These are phyloP conservation scores for Vigna mungo DNA, from an alignment of 306 rosid species.

Conservation along the genomic window DNA sequence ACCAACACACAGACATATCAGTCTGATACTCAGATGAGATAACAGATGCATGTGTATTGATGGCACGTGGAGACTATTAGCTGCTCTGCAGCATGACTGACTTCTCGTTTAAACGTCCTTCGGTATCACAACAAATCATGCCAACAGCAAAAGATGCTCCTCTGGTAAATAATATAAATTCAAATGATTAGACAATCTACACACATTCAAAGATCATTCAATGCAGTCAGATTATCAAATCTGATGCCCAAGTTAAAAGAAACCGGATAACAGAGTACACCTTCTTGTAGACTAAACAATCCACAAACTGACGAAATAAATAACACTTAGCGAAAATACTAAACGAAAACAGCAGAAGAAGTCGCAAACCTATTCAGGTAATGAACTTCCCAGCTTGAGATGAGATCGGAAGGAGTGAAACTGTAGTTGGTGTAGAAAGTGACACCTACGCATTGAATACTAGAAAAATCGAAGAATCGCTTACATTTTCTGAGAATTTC, in stretches of 20 bases:
- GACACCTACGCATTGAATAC: slow-evolving; percentile 54
- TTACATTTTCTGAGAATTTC: slow-evolving; percentile 81
- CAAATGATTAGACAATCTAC: slow-evolving; percentile 41
- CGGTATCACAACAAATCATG: slow-evolving; percentile 90
- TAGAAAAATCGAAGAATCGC: slow-evolving; percentile 24
- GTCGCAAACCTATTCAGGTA: slow-evolving; percentile 81
- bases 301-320: background rate
- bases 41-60: slow-evolving; percentile 10
- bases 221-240: slow-evolving; percentile 34
- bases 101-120: slow-evolving; percentile 90
- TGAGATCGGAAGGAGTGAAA: slow-evolving; percentile 76
- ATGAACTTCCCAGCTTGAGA: slow-evolving; percentile 89
- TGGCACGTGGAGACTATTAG: slow-evolving; percentile 46
- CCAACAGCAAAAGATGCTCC: slow-evolving; percentile 84
- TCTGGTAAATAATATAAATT: slow-evolving; percentile 59
- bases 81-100: slow-evolving; percentile 91
- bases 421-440: slow-evolving; percentile 76
- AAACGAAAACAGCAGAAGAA: background rate
- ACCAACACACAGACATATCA: slow-evolving; percentile 11
- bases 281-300: slow-evolving; percentile 8
- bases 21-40: slow-evolving; percentile 1
- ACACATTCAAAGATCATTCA: slow-evolving; percentile 2
- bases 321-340: background rate
- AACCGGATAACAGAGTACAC: background rate
- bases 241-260: background rate